Evolutionary conservation across 768 basidiomycete genomes (phyloP).

Genomic region (Lactarius trivialis): DNA sequence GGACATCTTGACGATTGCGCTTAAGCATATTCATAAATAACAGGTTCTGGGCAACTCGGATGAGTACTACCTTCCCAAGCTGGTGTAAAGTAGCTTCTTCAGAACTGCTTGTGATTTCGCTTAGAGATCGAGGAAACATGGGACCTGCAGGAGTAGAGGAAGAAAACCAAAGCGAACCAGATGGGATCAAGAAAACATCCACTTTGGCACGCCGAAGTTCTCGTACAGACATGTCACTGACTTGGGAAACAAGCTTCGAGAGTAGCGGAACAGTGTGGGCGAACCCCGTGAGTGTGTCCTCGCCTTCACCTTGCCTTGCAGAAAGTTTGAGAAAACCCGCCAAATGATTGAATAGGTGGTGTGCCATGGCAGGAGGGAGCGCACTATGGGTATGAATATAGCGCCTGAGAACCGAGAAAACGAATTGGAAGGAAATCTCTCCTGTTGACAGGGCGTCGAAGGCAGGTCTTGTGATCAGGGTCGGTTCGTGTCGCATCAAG

Average conservation of each 20-base stretch:
- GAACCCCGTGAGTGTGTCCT: conserved; percentile 45
- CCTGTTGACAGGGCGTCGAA: conserved; percentile 54
- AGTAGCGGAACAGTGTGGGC: conserved; percentile 52
- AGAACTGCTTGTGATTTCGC: conserved; percentile 32
- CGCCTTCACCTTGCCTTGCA: conserved; percentile 38
- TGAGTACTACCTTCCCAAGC: conserved; percentile 51
- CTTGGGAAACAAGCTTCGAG: conserved; percentile 52
- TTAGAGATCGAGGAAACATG: conserved; percentile 53
- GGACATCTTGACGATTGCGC: conserved; percentile 61
- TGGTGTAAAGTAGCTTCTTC: conserved; percentile 30
- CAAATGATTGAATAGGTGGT: conserved; percentile 64
- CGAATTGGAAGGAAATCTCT: conserved; percentile 39
- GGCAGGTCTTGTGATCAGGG: conserved; percentile 54
- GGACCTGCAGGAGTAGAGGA: conserved; percentile 45
- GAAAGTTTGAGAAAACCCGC: conserved; percentile 58
- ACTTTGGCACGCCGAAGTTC: conserved; percentile 69
- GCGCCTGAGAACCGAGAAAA: conserved; percentile 47
- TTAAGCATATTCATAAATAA: conserved; percentile 59
- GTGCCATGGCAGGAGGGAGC: conserved; percentile 58
- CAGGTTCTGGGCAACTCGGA: conserved; percentile 66
- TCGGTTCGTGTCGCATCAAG: conserved; percentile 69
- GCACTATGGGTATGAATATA: conserved; percentile 49
- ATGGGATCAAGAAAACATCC: conserved; percentile 60
- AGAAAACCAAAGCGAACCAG: conserved; percentile 65
- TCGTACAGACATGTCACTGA: conserved; percentile 63